Evolutionary conservation across 495 filamentous ascomycete genomes (phyloP).

Genomic region (Aspergillus conjunctus): DNA sequence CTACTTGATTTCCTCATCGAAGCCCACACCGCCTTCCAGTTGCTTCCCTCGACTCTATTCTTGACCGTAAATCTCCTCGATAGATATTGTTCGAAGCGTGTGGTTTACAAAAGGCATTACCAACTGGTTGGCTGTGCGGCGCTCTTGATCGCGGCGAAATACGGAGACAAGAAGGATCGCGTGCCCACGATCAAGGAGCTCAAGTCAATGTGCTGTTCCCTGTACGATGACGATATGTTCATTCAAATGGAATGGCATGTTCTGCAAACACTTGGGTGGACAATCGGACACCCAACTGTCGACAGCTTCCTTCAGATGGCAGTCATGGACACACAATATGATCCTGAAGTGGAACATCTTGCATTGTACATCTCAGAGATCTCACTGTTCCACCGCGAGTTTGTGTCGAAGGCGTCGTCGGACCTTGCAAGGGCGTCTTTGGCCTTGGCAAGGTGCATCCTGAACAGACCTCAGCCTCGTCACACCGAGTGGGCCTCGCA

Average conservation of each 20-base stretch:
- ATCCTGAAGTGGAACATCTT: constrained; percentile 91
- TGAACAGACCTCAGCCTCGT: constrained; percentile 73
- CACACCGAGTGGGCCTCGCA: constrained; percentile 77
- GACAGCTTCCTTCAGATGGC: constrained; percentile 85
- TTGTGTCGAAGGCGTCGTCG: constrained; percentile 85
- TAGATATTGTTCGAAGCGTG: constrained; percentile 93
- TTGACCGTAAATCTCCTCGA: constrained; percentile 96
- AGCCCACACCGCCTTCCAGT: constrained; percentile 90
- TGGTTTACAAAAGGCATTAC: constrained; percentile 99
- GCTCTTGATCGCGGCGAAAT: constrained; percentile 96
- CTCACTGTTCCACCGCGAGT: constrained; percentile 92
- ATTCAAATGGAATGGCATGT: constrained; percentile 99
- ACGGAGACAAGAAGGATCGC: constrained; percentile 95
- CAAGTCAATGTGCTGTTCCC: constrained; percentile 97
- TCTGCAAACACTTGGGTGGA: constrained; percentile 94
- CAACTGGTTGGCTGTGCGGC: constrained; percentile 96
- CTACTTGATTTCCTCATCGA: constrained; percentile 98
- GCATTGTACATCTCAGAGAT: constrained; percentile 92
- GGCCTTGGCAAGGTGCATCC: constrained; percentile 82
- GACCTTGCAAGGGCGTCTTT: constrained; percentile 87
- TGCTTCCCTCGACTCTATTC: constrained; percentile 92
- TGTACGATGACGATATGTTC: constrained; percentile 99
- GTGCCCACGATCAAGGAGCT: constrained; percentile 94
- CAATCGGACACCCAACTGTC: constrained; percentile 91
- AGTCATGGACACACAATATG: constrained; percentile 63